Evolutionary conservation across 202 grass and related monocot species (phyloP).

Genomic region (Hordeum pubiflorum): DNA sequence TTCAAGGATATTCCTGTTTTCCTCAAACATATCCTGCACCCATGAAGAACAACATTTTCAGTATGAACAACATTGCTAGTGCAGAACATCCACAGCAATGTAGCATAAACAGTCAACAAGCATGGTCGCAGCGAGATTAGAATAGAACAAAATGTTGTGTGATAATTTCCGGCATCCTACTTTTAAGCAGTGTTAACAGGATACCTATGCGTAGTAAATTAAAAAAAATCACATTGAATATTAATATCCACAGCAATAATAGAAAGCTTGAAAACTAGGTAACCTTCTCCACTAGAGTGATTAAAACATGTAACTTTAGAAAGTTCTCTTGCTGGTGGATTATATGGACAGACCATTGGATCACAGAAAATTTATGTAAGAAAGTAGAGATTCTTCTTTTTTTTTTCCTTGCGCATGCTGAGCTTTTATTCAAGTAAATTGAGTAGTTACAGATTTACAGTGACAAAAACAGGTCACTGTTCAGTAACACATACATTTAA

Average conservation of each 20-base stretch:
- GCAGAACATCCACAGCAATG: background rate
- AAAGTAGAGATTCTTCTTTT: background rate
- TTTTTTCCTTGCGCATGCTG: background rate
- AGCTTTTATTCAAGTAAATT: background rate
- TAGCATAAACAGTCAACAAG: background rate
- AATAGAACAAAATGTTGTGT: background rate
- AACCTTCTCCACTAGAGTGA: constrained; percentile 3
- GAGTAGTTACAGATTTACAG: background rate
- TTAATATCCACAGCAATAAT: background rate
- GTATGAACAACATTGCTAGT: background rate
- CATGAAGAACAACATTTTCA: constrained; percentile 17
- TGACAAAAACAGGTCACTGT: background rate
- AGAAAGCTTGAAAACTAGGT: background rate
- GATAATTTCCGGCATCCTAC: background rate
- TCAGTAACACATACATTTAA: background rate
- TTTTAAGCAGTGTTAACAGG: background rate
- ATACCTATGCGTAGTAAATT: background rate
- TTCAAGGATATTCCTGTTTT: constrained; percentile 97
- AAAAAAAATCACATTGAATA: background rate
- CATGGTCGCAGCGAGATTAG: background rate
- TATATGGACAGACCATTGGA: background rate
- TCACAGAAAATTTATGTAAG: background rate
- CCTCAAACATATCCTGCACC: constrained; percentile 95
- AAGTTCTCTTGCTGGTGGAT: background rate
- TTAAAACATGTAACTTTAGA: background rate